Conservation (phyloP, 805 yeast species). For the Yamadazyma laniorum region DNA sequence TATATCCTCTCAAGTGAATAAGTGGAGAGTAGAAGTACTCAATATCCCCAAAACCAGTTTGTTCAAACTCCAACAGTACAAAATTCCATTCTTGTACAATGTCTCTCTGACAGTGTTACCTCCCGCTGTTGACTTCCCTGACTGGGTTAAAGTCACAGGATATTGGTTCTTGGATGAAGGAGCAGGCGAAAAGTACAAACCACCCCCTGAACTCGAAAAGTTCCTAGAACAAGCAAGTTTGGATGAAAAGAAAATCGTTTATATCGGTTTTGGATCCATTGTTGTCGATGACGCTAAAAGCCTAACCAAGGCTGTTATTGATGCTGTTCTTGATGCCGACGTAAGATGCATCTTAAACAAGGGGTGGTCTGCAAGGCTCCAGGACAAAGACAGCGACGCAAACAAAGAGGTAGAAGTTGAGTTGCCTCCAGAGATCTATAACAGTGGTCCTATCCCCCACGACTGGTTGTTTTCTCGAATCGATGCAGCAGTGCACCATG, state of each 20-base stretch:
- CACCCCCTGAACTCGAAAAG: conserved; percentile 54
- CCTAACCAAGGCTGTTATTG: conserved; percentile 72
- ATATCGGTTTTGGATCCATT: conserved; percentile 94
- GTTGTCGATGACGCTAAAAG: conserved; percentile 81
- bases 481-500: conserved; percentile 96
- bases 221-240: conserved; percentile 63
- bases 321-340: conserved; percentile 76
- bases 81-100: conserved; percentile 85
- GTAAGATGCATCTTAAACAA: conserved; percentile 85
- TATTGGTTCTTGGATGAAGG: conserved; percentile 89
- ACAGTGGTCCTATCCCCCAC: conserved; percentile 78
- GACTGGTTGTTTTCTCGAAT: conserved; percentile 90
- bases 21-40: conserved; percentile 75
- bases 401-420: conserved; percentile 31
- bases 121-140: conserved; percentile 89
- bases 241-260: conserved; percentile 70
- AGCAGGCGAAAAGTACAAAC: conserved; percentile 47
- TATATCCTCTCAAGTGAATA: conserved; percentile 78
- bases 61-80: conserved; percentile 67
- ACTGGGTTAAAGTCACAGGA: conserved; percentile 95
- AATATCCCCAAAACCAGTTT: conserved; percentile 68
- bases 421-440: conserved; percentile 67
- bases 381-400: conserved; percentile 28
- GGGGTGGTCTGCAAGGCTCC: conserved; percentile 87
- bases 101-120: conserved; percentile 87